Evolutionary conservation across 495 filamentous ascomycete species (phyloP), one percentile per base, ranked within the genome.

Genomic region (Hypoxylon crocopeplum): DNA sequence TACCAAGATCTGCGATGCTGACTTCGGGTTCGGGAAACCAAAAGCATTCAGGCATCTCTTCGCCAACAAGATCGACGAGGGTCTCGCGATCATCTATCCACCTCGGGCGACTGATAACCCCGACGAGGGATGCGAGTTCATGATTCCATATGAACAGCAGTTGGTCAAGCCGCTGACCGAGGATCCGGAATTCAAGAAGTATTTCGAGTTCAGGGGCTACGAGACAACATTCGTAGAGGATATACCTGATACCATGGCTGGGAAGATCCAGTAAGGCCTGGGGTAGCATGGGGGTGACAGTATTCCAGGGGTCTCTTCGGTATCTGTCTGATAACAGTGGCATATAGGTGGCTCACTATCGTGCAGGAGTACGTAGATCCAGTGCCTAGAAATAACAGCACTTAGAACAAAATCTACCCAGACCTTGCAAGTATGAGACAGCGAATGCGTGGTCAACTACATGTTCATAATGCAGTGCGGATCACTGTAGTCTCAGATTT

Each of bases 111-210:
- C 39, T 3, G 40, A 19, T 0, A 66, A 59, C 6, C 61, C 71
- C 7, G 72, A 79, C 45, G 75, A 81, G 41, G 79, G 79, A 1
- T 69, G 58, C 13, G 77, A 79, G 62, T 71, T 81, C 53, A 60
- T 70, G 21, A 68, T 81, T 34, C 40, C 68, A 0, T 72, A 75
- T 38, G 79, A 80, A 62, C 72, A 63, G 46, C 52, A 67, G 10
- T 42, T 75, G 21, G 66, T 65, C 13, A 46, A 72, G 16, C 44
- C 21, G 6, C 50, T 82, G 10, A 56, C 76, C 12, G 62, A 68
- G 7, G 77, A 81, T 62, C 51, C 64, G 3, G 75, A 77, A 36
- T 72, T 69, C 67, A 65, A 37, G 0, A 40, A 57, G 44, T 80
- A 66, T 36, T 78, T 79, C 49, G 77, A 80, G 41, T 79, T 73